Evolutionary conservation across 2,329 filamentous ascomycete species (phyloP).

Genomic region (Amauroascus niger): DNA sequence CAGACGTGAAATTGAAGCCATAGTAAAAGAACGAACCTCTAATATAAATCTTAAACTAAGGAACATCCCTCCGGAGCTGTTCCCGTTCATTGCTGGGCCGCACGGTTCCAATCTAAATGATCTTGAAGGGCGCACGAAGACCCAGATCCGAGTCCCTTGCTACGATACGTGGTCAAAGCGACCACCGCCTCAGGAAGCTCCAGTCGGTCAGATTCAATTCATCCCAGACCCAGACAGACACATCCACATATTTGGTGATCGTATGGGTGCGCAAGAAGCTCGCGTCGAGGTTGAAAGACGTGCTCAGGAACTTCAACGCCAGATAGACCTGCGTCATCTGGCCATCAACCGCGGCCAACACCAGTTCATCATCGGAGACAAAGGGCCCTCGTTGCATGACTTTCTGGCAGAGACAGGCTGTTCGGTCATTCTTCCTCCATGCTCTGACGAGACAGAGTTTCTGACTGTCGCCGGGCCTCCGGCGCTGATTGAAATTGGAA

Average conservation of each 20-base stretch:
- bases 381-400: slow-evolving; percentile 67
- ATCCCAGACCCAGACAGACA: slow-evolving; percentile 61
- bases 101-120: slow-evolving; percentile 58
- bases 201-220: slow-evolving; percentile 60
- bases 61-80: slow-evolving; percentile 81
- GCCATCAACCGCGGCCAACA: slow-evolving; percentile 79
- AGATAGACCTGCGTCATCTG: slow-evolving; percentile 67
- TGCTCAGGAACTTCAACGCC: slow-evolving; percentile 63
- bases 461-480: slow-evolving; percentile 76
- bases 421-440: slow-evolving; percentile 14
- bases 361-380: slow-evolving; percentile 86
- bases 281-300: slow-evolving; percentile 71
- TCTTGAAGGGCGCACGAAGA: slow-evolving; percentile 62
- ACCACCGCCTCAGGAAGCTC: slow-evolving; percentile 54
- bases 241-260: slow-evolving; percentile 80
- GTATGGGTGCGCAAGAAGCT: slow-evolving; percentile 67
- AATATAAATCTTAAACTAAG: slow-evolving; percentile 73
- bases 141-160: slow-evolving; percentile 73
- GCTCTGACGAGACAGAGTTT: slow-evolving; percentile 47
- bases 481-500: slow-evolving; percentile 60
- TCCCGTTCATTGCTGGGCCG: slow-evolving; percentile 83
- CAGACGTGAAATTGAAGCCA: slow-evolving; percentile 71
- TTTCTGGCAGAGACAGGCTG: slow-evolving; percentile 51
- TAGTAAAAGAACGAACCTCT: slow-evolving; percentile 75
- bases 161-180: slow-evolving; percentile 64